These are phyloP conservation scores for Penicillium sp. DNA, from an alignment of 2,329 filamentous ascomycete genomes.

Conservation along the genomic window DNA sequence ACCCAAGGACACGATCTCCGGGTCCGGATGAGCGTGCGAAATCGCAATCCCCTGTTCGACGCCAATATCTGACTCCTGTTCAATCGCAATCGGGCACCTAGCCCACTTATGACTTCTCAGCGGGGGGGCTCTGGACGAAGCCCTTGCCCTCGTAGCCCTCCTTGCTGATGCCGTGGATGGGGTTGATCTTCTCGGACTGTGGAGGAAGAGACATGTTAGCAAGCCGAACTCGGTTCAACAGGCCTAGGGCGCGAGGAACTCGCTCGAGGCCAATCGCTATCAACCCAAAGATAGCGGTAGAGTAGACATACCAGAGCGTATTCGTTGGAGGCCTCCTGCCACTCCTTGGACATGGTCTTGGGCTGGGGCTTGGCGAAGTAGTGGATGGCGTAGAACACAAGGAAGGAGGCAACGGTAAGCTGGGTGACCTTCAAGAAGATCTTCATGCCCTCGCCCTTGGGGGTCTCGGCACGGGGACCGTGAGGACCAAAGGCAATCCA, in stretches of 20 bases:
- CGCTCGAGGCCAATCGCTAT: neutral
- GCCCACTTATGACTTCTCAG: slow-evolving; percentile 39
- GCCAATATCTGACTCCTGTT: slow-evolving; percentile 27
- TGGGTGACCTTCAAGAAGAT: slow-evolving; percentile 72
- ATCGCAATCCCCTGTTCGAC: slow-evolving; percentile 6
- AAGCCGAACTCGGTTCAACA: neutral
- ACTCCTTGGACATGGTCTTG: slow-evolving; percentile 93
- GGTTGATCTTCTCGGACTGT: slow-evolving; percentile 81
- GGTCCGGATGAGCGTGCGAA: slow-evolving; percentile 3
- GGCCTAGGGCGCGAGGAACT: neutral
- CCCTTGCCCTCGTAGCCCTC: slow-evolving; percentile 77
- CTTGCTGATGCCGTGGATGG: slow-evolving; percentile 79
- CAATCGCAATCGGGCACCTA: slow-evolving; percentile 22
- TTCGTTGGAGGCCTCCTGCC: slow-evolving; percentile 94
- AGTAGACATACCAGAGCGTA: slow-evolving; percentile 75
- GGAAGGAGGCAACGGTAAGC: slow-evolving; percentile 67
- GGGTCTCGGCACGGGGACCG: slow-evolving; percentile 80
- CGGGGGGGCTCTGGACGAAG: slow-evolving; percentile 66
- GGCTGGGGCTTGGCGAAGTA: slow-evolving; percentile 71
- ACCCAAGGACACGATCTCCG: neutral
- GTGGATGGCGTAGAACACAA: slow-evolving; percentile 72
- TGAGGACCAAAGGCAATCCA: slow-evolving; percentile 98
- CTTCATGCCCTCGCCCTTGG: slow-evolving; percentile 81
- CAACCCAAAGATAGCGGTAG: too few relatives aligned
- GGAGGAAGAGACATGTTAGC: slow-evolving; percentile 21